Conservation (phyloP, 2,329 filamentous ascomycete genomes). For the Trichoderma guizhouense region DNA sequence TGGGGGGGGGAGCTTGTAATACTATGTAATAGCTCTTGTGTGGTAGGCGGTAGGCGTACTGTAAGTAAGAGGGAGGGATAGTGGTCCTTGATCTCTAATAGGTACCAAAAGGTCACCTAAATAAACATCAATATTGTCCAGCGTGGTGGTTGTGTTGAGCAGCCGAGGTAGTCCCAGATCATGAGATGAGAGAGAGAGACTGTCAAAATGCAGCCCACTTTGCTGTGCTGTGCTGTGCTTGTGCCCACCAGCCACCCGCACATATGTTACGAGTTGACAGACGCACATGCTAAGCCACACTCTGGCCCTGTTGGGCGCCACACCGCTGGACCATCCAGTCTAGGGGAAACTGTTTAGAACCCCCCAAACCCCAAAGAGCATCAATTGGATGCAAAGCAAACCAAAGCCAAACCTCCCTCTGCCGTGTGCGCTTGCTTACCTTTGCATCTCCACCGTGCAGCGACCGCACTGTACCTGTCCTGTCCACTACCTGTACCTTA, state of each 20-base stretch:
- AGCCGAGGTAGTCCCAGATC: neutral
- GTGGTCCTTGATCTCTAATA: neutral
- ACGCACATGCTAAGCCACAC: neutral
- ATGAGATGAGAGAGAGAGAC: neutral
- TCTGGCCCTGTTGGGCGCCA: neutral
- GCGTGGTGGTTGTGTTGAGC: neutral
- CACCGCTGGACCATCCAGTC: neutral
- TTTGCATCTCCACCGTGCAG: constrained; percentile 11
- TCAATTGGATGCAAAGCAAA: neutral
- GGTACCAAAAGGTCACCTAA: too few species aligned
- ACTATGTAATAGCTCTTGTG: neutral
- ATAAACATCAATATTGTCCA: neutral
- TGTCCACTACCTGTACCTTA: neutral
- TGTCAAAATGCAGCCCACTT: neutral
- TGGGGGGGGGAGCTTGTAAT: neutral
- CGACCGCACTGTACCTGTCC: neutral
- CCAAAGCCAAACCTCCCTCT: constrained; percentile 9
- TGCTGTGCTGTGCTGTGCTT: neutral
- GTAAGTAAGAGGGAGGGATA: neutral
- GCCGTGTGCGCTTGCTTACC: constrained; percentile 12
- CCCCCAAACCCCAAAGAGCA: neutral
- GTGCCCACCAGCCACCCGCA: neutral
- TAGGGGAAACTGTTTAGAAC: neutral
- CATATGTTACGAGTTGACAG: neutral
- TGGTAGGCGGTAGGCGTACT: neutral